Percentiles rank a stretch among this genome's conserved stretches.
phyloP scores from a whole-genome alignment of 2,329 filamentous ascomycete genomes.

The Neofusicoccum parvum region DNA sequence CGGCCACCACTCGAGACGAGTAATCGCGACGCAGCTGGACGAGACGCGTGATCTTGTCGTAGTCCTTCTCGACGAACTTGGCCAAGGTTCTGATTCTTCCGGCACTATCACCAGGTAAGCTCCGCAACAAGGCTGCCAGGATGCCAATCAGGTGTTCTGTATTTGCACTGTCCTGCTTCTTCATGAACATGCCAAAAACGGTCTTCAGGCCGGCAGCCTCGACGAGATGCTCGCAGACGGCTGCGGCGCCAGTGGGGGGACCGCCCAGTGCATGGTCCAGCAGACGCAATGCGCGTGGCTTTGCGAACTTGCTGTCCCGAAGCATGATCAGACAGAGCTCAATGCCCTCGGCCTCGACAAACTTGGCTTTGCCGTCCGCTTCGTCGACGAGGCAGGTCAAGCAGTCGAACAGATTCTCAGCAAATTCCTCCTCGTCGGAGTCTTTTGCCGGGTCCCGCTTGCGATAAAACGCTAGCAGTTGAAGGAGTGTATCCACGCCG shows the following conservation, averaged over 20 bases:
- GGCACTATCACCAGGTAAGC: constrained; percentile 75
- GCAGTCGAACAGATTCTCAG: constrained; percentile 90
- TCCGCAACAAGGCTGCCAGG: constrained; percentile 78
- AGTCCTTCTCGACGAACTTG: constrained; percentile 95
- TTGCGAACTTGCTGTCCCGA: constrained; percentile 82
- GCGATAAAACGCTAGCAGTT: constrained; percentile 81
- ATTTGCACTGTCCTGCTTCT: constrained; percentile 67
- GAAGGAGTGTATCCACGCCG: constrained; percentile 77
- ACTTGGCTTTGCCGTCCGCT: constrained; percentile 72
- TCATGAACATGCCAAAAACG: constrained; percentile 85
- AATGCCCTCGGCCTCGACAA: constrained; percentile 86
- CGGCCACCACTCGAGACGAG: constrained; percentile 60
- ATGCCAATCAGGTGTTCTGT: constrained; percentile 83
- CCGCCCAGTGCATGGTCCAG: constrained; percentile 73
- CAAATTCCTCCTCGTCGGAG: constrained; percentile 89
- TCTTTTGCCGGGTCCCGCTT: constrained; percentile 83
- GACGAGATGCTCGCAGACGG: constrained; percentile 75
- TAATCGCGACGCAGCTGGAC: constrained; percentile 73
- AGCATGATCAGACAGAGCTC: constrained; percentile 93
- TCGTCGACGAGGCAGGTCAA: constrained; percentile 81
- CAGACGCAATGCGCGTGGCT: constrained; percentile 73
- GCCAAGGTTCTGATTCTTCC: constrained; percentile 81
- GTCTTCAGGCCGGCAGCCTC: constrained; percentile 84
- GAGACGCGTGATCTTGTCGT: constrained; percentile 78
- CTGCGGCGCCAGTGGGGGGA: constrained; percentile 28